Conservation (phyloP, 1,284 basidiomycete genomes). For the Earliella scabrosa region DNA sequence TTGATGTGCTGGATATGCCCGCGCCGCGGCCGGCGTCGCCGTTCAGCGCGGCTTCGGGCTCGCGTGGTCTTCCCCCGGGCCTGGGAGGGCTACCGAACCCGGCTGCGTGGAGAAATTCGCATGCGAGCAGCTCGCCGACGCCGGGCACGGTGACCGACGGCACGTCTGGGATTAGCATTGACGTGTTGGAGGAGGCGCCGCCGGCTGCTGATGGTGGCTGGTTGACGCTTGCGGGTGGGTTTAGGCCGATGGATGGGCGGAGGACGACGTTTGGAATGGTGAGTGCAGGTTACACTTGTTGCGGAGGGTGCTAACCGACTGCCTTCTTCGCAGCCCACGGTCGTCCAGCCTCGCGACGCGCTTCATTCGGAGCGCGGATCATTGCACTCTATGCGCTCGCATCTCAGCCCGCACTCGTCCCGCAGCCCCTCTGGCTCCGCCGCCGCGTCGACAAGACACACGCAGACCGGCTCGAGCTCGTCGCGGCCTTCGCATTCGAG, state of each 20-base stretch:
- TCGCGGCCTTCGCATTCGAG: constrained; percentile 48
- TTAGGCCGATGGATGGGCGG: constrained; percentile 38
- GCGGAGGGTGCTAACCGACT: constrained; percentile 1
- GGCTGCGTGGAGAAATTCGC: constrained; percentile 47
- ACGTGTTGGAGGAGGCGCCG: constrained; percentile 67
- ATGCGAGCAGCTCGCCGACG: constrained; percentile 23
- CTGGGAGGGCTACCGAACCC: constrained; percentile 42
- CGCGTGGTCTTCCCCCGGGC: constrained; percentile 51
- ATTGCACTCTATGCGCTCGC: constrained; percentile 61
- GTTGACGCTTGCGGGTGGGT: constrained; percentile 51
- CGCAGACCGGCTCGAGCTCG: constrained; percentile 48
- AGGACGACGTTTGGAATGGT: constrained; percentile 65
- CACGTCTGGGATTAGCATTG: constrained; percentile 47
- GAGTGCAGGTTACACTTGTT: constrained; percentile 30
- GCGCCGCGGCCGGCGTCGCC: constrained; percentile 55
- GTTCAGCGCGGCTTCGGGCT: constrained; percentile 46
- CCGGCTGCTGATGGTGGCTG: constrained; percentile 59
- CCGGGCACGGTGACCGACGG: constrained; percentile 26
- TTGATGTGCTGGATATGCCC: constrained; percentile 66
- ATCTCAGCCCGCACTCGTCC: constrained; percentile 47
- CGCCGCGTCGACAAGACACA: constrained; percentile 44
- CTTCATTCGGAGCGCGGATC: constrained; percentile 60
- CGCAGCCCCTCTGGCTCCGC: constrained; percentile 56
- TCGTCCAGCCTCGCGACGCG: constrained; percentile 45
- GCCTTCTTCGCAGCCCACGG: constrained; percentile 39